phyloP scores from a whole-genome alignment of 2,329 filamentous ascomycete species.

The Neopestalotiopsis sp. region DNA sequence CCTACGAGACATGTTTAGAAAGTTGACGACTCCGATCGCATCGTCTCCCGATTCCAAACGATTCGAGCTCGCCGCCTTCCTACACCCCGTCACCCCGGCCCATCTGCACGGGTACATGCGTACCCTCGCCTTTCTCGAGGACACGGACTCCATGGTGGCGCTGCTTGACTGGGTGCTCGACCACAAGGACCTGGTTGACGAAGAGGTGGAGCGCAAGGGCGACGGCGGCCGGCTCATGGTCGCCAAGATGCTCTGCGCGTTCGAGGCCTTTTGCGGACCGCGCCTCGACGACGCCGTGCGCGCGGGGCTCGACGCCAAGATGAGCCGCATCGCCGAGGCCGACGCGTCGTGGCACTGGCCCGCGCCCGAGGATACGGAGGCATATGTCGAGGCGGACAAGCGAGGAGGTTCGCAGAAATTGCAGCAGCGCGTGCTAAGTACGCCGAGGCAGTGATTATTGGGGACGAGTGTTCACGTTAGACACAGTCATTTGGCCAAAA shows the following conservation, averaged over 20 bases:
- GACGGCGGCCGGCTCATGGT: constrained; percentile 33
- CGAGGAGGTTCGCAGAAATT: constrained; percentile 26
- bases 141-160: constrained; percentile 61
- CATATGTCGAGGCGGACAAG: constrained; percentile 28
- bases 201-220: constrained; percentile 36
- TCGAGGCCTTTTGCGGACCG: constrained; percentile 52
- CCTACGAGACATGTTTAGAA: constrained; percentile 23
- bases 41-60: background rate
- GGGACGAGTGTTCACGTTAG: too few species aligned
- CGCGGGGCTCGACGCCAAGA: constrained; percentile 23
- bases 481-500: too few species aligned
- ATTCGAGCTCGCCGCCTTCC: constrained; percentile 20
- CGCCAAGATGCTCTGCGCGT: constrained; percentile 48
- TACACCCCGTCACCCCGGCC: constrained; percentile 49
- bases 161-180: constrained; percentile 64
- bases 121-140: constrained; percentile 64
- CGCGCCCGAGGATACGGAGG: constrained; percentile 32
- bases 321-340: constrained; percentile 22
- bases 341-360: constrained; percentile 34
- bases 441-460: constrained; percentile 4
- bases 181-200: constrained; percentile 43
- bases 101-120: constrained; percentile 66
- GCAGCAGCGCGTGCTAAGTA: constrained; percentile 22
- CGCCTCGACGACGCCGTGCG: constrained; percentile 38
- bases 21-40: constrained; percentile 32